These are phyloP conservation scores for Ramaria sp. DNA, from an alignment of 768 basidiomycete species.

Conservation along the genomic window DNA sequence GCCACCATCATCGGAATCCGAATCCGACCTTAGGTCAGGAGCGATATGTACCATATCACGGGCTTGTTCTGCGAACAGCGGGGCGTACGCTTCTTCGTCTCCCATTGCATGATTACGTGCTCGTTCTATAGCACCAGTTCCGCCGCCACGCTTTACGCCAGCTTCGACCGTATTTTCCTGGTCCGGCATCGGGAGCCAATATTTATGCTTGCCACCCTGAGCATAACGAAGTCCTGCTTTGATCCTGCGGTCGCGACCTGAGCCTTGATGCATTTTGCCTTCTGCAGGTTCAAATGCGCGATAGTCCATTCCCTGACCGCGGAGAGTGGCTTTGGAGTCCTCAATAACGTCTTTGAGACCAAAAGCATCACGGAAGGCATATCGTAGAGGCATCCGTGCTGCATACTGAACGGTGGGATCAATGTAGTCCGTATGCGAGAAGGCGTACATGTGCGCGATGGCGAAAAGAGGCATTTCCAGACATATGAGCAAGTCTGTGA, in stretches of 20 bases:
- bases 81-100: slow-evolving; percentile 59
- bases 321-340: slow-evolving; percentile 72
- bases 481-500: slow-evolving; percentile 88
- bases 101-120: slow-evolving; percentile 15
- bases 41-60: slow-evolving; percentile 56
- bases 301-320: slow-evolving; percentile 89
- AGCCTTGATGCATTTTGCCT: slow-evolving; percentile 84
- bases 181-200: slow-evolving; percentile 80
- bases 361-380: slow-evolving; percentile 83
- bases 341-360: slow-evolving; percentile 79
- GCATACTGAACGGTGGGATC: slow-evolving; percentile 51
- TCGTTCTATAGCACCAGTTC: background rate
- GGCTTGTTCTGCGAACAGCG: slow-evolving; percentile 54
- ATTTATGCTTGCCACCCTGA: slow-evolving; percentile 84
- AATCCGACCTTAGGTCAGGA: slow-evolving; percentile 34
- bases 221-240: slow-evolving; percentile 87
- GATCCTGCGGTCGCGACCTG: slow-evolving; percentile 76
- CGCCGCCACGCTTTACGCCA: slow-evolving; percentile 26
- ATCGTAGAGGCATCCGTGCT: slow-evolving; percentile 81
- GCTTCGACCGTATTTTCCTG: slow-evolving; percentile 28
- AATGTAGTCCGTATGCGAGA: slow-evolving; percentile 82
- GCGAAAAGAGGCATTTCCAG: slow-evolving; percentile 98
- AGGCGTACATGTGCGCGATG: slow-evolving; percentile 89
- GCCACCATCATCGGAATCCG: slow-evolving; percentile 20
- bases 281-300: slow-evolving; percentile 95